These are phyloP conservation scores for Trichoderma sp. DNA, from an alignment of 2,329 filamentous ascomycete genomes.

Conservation along the genomic window DNA sequence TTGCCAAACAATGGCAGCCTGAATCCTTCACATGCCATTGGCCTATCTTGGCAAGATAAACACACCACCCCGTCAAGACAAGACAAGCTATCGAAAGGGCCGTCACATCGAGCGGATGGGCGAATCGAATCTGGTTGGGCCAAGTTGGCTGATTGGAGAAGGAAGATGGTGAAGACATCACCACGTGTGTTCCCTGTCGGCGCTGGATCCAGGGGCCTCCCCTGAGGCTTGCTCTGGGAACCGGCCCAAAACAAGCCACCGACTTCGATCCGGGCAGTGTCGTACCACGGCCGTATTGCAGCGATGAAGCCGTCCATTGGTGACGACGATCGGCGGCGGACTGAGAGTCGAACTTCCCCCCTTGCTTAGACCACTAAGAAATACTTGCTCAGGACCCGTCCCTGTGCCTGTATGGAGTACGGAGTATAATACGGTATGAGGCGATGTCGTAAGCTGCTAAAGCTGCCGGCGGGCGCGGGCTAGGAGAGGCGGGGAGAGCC, in stretches of 20 bases:
- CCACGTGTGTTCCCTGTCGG: slow-evolving; percentile 18
- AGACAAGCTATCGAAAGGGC: not conserved
- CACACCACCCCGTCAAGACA: not conserved
- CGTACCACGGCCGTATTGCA: not conserved
- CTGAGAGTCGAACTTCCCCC: not conserved
- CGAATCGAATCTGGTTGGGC: not conserved
- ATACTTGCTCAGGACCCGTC: not conserved
- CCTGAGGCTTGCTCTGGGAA: not conserved
- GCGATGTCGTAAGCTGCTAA: not conserved
- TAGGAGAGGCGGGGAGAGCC: not conserved
- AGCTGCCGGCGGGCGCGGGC: slow-evolving; percentile 3
- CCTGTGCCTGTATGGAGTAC: not conserved
- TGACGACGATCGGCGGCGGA: slow-evolving; percentile 7
- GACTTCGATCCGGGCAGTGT: slow-evolving; percentile 11
- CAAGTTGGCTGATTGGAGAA: not conserved
- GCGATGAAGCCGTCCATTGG: not conserved
- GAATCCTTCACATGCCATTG: not conserved
- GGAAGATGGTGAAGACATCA: not conserved
- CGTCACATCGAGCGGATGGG: not conserved
- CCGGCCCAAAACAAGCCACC: slow-evolving; percentile 12
- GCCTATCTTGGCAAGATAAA: not conserved
- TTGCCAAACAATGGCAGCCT: not conserved
- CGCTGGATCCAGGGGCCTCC: slow-evolving; percentile 16
- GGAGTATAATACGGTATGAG: not conserved
- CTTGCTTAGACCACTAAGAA: not conserved